Evolutionary conservation across 257 asterid genomes (phyloP).

Genomic region (Asclepias syriaca): DNA sequence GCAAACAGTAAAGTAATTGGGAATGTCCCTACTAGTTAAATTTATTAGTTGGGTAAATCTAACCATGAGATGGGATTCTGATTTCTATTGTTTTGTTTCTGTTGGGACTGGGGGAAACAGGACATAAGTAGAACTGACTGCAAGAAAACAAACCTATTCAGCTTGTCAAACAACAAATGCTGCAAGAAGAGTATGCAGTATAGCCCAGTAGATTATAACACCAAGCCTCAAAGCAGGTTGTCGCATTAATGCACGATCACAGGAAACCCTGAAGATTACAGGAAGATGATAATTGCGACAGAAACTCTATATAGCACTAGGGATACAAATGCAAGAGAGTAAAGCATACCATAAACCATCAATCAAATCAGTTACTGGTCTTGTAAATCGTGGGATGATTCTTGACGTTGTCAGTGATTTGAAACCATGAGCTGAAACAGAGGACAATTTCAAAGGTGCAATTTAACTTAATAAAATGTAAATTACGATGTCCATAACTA

Average conservation of each 20-base stretch:
- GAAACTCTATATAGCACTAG: not conserved
- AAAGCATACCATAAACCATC: slow-evolving; percentile 51
- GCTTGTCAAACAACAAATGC: slow-evolving; percentile 62
- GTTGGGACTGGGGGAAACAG: not conserved
- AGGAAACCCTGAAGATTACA: slow-evolving; percentile 67
- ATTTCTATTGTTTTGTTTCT: not conserved
- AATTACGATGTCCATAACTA: not conserved
- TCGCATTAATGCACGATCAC: slow-evolving; percentile 95
- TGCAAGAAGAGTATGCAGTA: slow-evolving; percentile 78
- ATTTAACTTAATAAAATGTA: not conserved
- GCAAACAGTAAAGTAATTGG: not conserved
- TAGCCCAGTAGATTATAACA: slow-evolving; percentile 81
- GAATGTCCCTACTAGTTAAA: not conserved
- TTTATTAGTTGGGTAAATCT: not conserved
- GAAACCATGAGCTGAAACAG: slow-evolving; percentile 89
- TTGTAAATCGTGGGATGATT: slow-evolving; percentile 81
- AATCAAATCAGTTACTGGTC: slow-evolving; percentile 79
- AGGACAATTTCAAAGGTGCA: slow-evolving; percentile 15
- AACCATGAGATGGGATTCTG: not conserved
- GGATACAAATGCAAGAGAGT: not conserved
- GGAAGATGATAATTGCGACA: slow-evolving; percentile 9
- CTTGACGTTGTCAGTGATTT: slow-evolving; percentile 92
- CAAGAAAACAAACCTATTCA: slow-evolving; percentile 21
- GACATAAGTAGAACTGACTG: slow-evolving; percentile 11
- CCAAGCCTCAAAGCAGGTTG: slow-evolving; percentile 93